These are phyloP conservation scores for Botryotinia calthae DNA, from an alignment of 2,329 filamentous ascomycete genomes.

Conservation along the genomic window DNA sequence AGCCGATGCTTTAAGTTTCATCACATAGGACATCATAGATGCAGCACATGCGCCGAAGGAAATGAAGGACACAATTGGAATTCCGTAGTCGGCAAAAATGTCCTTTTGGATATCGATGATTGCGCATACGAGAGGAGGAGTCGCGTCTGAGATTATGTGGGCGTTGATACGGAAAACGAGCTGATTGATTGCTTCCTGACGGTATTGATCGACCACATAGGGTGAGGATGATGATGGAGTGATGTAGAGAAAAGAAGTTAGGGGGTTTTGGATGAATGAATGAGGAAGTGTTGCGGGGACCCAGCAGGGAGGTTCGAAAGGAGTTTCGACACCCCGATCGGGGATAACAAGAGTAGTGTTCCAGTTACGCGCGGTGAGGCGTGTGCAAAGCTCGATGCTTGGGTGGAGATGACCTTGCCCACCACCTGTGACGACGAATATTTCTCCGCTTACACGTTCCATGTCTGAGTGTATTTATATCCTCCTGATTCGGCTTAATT, in stretches of 20 bases:
- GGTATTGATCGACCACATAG: not conserved
- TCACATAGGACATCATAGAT: not conserved
- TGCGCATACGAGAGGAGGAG: not conserved
- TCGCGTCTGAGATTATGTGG: not conserved
- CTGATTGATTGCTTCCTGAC: not conserved
- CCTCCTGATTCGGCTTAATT: not conserved
- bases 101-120: not conserved
- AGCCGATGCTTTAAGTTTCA: not conserved
- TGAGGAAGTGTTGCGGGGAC: not conserved
- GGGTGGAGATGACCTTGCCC: not conserved
- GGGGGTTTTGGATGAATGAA: not conserved
- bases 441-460: not conserved
- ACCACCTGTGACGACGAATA: not conserved
- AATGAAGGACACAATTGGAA: not conserved
- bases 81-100: not conserved
- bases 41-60: not conserved
- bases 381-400: not conserved
- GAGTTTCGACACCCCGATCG: not conserved
- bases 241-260: not conserved
- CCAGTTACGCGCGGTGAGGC: not conserved
- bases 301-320: not conserved
- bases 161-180: not conserved
- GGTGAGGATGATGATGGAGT: too few species aligned
- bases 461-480: not conserved
- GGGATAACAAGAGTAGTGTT: not conserved